These are phyloP conservation scores for Echites panduratus DNA, from an alignment of 257 asterid species.

Conservation along the genomic window DNA sequence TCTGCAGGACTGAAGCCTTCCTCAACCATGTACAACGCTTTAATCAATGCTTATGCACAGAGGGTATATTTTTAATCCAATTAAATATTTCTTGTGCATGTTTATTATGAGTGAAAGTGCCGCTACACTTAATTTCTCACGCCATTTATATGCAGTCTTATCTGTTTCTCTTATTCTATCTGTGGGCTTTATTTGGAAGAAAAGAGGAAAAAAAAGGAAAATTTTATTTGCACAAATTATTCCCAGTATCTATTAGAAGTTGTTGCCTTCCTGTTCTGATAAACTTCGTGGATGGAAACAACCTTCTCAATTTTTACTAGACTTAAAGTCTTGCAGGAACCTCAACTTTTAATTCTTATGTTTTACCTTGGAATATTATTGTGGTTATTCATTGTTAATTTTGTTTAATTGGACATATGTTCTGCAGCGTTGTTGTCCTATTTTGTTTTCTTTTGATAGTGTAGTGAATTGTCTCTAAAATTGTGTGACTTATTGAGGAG, in stretches of 20 bases:
- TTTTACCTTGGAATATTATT: background rate
- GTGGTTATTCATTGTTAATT: background rate
- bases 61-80: conserved; percentile 44
- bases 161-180: background rate
- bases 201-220: background rate
- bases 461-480: background rate
- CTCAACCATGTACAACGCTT: conserved; percentile 86
- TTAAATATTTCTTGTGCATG: background rate
- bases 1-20: conserved; percentile 85
- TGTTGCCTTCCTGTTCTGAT: background rate
- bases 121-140: background rate
- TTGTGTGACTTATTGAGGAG: background rate
- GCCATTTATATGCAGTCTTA: background rate
- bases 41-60: conserved; percentile 94
- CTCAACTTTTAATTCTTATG: background rate
- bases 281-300: background rate
- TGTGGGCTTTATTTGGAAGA: background rate
- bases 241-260: background rate
- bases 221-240: background rate
- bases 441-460: background rate
- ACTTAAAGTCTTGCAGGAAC: background rate
- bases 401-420: background rate
- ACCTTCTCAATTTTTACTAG: background rate
- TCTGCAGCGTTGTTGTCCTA: background rate
- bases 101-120: background rate